A percentile compares a stretch with the other conserved stretches of the same genome.
Evolutionary conservation across 2,329 filamentous ascomycete species (phyloP).

Genomic region (Scedosporium dehoogii): DNA sequence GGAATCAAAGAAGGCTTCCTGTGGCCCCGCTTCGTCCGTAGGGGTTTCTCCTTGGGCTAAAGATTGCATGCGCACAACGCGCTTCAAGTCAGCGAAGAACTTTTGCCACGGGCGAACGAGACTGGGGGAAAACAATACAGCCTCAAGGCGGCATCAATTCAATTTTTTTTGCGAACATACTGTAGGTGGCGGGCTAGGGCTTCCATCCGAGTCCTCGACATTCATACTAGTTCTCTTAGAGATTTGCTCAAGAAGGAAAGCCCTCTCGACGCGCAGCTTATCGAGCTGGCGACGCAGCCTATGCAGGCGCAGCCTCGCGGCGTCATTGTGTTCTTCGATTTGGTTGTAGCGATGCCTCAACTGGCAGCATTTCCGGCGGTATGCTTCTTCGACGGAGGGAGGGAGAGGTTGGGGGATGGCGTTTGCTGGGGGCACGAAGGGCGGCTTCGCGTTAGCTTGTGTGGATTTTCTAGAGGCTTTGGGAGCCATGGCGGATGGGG

Average conservation of each 20-base stretch:
- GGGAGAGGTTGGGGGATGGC: conserved; percentile 55
- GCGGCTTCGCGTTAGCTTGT: conserved; percentile 3
- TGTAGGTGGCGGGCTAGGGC: conserved; percentile 69
- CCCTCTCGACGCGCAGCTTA: conserved; percentile 82
- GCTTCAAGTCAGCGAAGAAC: conserved; percentile 9
- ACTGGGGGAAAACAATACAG: conserved; percentile 2
- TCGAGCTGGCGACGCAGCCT: conserved; percentile 78
- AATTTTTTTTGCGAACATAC: conserved; percentile 32
- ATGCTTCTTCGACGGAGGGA: conserved; percentile 89
- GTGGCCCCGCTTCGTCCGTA: conserved; percentile 64
- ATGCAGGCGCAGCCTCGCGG: conserved; percentile 65
- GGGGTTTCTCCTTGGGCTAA: conserved; percentile 68
- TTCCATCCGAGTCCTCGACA: conserved; percentile 69
- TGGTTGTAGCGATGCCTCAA: conserved; percentile 85
- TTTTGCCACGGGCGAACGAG: conserved; percentile 4
- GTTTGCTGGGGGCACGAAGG: conserved; percentile 19
- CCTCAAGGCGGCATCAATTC: not conserved
- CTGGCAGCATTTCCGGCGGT: conserved; percentile 92
- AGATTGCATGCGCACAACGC: not conserved
- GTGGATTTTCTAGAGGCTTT: conserved; percentile 5
- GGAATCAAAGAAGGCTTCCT: conserved; percentile 45
- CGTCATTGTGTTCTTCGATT: conserved; percentile 85
- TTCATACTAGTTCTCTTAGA: conserved; percentile 64
- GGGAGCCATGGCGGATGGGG: conserved; percentile 7
- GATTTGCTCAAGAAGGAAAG: conserved; percentile 64